These are phyloP conservation scores for Ophiostoma piceae DNA, from an alignment of 2,329 filamentous ascomycete genomes.

Conservation along the genomic window DNA sequence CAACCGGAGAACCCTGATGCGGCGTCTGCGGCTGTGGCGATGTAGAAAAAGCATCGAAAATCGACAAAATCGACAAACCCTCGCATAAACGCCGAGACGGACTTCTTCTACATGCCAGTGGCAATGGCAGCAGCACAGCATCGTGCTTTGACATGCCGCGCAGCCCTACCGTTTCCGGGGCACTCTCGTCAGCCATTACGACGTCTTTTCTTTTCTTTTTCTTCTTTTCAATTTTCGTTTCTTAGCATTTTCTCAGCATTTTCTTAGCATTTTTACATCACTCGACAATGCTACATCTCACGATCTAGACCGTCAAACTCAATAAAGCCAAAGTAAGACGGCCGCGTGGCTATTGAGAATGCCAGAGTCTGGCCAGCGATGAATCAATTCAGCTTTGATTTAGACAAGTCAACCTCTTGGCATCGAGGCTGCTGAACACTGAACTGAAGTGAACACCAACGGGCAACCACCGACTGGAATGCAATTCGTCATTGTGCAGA, in stretches of 20 bases:
- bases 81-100: background rate
- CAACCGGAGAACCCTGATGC: conserved; percentile 1
- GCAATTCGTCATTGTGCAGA: background rate
- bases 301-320: background rate
- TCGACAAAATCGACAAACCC: too few species aligned
- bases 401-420: background rate
- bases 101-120: background rate
- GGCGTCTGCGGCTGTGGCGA: background rate
- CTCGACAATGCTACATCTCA: background rate
- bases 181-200: background rate
- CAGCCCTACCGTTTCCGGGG: conserved; percentile 4
- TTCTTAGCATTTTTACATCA: background rate
- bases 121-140: background rate
- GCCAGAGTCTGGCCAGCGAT: background rate
- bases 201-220: background rate
- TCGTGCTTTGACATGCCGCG: background rate
- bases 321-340: background rate
- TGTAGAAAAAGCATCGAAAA: background rate
- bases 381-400: too few species aligned
- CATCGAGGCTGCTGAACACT: background rate
- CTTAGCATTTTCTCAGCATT: background rate
- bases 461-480: background rate
- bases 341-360: background rate
- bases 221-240: too few species aligned
- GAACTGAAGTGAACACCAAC: too few species aligned